phyloP scores from a whole-genome alignment of 176 grass and related monocot genomes.

The Elymus sibiricus region DNA sequence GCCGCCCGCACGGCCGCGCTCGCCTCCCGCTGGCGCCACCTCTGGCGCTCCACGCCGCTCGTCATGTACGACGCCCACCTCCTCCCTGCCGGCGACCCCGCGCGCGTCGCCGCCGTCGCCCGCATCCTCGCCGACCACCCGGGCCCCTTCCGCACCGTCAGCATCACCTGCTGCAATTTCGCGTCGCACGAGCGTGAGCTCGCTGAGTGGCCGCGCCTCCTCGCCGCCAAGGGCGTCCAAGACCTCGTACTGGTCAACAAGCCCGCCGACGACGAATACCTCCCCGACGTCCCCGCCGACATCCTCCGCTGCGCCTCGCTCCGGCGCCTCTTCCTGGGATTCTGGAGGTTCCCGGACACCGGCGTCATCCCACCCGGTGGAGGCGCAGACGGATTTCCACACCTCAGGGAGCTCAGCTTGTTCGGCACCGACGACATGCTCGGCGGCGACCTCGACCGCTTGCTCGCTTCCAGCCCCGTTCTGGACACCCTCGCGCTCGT shows the following conservation, averaged over 20 bases:
- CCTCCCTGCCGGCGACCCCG: neutral
- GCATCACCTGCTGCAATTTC: neutral
- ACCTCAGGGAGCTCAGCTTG: neutral
- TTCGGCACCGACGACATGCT: neutral
- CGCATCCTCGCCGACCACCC: neutral
- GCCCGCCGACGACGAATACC: neutral
- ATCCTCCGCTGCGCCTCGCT: constrained; percentile 3
- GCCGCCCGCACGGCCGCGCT: neutral
- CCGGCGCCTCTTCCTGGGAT: neutral
- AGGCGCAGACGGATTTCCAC: neutral
- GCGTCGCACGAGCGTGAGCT: neutral
- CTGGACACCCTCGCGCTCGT: neutral
- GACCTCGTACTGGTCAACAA: neutral
- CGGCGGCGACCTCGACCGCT: neutral
- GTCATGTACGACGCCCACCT: neutral
- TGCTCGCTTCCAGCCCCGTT: neutral
- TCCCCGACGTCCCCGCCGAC: neutral
- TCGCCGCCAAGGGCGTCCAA: neutral
- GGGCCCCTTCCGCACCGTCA: constrained; percentile 1
- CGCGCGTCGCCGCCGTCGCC: neutral
- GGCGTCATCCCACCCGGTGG: neutral
- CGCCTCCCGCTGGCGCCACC: neutral
- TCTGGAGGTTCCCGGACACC: neutral
- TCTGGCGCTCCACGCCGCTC: neutral
- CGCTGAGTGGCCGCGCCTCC: constrained; percentile 8